These are phyloP conservation scores for Carex kokanica DNA, from an alignment of 176 grass and related monocot genomes.

Conservation along the genomic window DNA sequence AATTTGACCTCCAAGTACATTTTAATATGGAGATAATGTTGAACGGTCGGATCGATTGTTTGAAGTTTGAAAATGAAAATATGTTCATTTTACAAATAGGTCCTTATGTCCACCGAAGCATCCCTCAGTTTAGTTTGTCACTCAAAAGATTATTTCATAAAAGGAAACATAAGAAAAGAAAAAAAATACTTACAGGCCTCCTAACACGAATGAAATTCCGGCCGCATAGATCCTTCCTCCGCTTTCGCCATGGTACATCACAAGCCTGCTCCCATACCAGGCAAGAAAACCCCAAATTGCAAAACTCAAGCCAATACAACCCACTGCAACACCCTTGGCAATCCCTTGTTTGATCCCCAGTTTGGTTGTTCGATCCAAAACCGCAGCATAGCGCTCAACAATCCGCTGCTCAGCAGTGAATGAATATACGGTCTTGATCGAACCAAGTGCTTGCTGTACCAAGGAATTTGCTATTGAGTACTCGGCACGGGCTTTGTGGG, in stretches of 20 bases:
- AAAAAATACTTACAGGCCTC: conserved; percentile 69
- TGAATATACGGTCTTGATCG: conserved; percentile 89
- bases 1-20: too few species aligned
- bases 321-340: conserved; percentile 80
- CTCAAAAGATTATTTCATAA: neutral
- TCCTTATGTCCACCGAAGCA: too few species aligned
- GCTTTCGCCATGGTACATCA: conserved; percentile 74
- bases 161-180: neutral
- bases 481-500: conserved; percentile 41
- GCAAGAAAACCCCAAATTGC: conserved; percentile 95
- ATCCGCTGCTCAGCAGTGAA: conserved; percentile 91
- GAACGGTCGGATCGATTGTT: too few species aligned
- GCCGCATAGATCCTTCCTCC: conserved; percentile 92
- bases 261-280: conserved; percentile 82
- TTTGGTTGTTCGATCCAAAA: conserved; percentile 71
- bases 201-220: conserved; percentile 92
- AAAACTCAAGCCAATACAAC: conserved; percentile 75
- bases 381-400: conserved; percentile 51
- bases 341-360: conserved; percentile 95
- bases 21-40: too few species aligned
- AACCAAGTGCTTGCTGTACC: conserved; percentile 70
- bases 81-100: too few species aligned
- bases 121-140: neutral
- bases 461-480: conserved; percentile 74
- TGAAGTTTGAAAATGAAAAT: too few species aligned